Percentiles rank a stretch among this genome's conserved stretches.
Conservation (phyloP, 1,284 basidiomycete genomes). For the Wolfiporia cocos region DNA sequence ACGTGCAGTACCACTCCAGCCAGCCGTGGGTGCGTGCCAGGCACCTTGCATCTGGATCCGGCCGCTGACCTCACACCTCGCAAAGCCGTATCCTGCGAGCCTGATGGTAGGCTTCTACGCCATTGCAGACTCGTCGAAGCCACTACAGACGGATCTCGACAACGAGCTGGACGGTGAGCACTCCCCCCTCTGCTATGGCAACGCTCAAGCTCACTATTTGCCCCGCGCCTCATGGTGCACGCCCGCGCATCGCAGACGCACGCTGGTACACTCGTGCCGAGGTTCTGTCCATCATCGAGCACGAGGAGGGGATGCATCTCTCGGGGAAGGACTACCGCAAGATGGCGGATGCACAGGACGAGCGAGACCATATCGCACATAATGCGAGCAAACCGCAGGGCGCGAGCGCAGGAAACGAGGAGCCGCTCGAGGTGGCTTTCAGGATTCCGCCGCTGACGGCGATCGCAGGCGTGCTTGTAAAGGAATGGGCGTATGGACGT, state of each 20-base stretch:
- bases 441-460: slow-evolving; percentile 64
- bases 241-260: slow-evolving; percentile 53
- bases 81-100: slow-evolving; percentile 81
- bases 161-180: slow-evolving; percentile 87
- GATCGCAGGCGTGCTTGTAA: slow-evolving; percentile 66
- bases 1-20: slow-evolving; percentile 82
- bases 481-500: slow-evolving; percentile 54
- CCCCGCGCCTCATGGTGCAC: too few relatives aligned
- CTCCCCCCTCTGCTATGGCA: not conserved
- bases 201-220: too few relatives aligned
- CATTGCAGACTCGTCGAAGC: slow-evolving; percentile 63
- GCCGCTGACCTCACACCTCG: not conserved
- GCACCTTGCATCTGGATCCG: not conserved
- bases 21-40: slow-evolving; percentile 67
- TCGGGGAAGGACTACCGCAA: slow-evolving; percentile 51
- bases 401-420: slow-evolving; percentile 3
- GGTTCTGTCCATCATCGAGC: slow-evolving; percentile 56
- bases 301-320: slow-evolving; percentile 49
- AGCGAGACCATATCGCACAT: slow-evolving; percentile 9
- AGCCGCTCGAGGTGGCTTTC: slow-evolving; percentile 38
- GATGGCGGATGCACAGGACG: slow-evolving; percentile 32
- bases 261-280: slow-evolving; percentile 82
- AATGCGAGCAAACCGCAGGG: slow-evolving; percentile 1
- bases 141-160: slow-evolving; percentile 84
- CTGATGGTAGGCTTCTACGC: slow-evolving; percentile 91